Evolutionary conservation across 1,284 basidiomycete genomes (phyloP), one percentile per base, ranked within the genome.

Genomic region (Nidula niveotomentosa): DNA sequence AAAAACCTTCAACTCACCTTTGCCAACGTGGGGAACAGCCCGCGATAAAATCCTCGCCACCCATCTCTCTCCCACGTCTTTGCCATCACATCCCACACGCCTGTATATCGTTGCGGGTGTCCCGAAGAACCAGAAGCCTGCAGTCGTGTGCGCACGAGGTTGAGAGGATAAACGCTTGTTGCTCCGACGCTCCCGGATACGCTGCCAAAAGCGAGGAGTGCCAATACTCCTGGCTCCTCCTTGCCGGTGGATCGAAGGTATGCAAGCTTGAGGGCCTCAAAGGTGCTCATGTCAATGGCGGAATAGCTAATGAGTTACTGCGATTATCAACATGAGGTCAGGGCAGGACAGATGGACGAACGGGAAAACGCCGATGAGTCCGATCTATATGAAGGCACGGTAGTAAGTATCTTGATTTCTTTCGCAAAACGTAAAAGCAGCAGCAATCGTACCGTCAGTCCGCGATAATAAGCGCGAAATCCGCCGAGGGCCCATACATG

Each of bases 71-170:
- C 77, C 70, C 91, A 91, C 17, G 96, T 98, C 69, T 89, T 90
- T 46, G 77, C 70, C 6, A 84, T 82, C 6, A 98, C 97, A 69
- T 99, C 97, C 72, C 82, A 73, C 57, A 96, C 89, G 23, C 96
- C 95, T 2, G 81, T 85, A 71, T 99, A 99, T 13, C 76, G 78
- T 60, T 95, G 89, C 1, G 94, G 94, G 69, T 98, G 95, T 0
- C 94, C 93, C 0, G 91, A 85, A 0, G 93, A 96, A 1, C 97
- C 97, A 0, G 94, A 95, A 1, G 97, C 97, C 73, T 99, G 97
- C 56, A 99, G 70, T 49, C 96, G 86, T 8, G 97, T 99, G 33
- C 96, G 85, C 17, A 99, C 89, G 39, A 99, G 82, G 72, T 97
- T 98, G 60, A 96, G 78, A 6, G 92, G 94, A 70, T 96, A 97